Base-by-base conservation (phyloP, 345 rosid genomes). In the Clausena lansium region DNA sequence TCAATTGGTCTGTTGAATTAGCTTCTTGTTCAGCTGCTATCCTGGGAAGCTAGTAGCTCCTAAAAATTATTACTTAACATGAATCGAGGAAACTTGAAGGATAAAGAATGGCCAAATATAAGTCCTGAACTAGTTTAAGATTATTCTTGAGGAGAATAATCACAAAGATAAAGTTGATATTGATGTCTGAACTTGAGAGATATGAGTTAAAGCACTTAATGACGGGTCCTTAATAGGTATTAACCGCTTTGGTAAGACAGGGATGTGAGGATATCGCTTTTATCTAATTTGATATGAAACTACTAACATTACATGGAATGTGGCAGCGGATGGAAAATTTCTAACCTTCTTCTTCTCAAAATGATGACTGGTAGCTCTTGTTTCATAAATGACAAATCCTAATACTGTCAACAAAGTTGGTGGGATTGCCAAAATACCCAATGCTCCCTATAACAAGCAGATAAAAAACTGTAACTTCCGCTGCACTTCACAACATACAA, bases 361-460 rank as follows among this genome's bases (percentile, higher is more conserved):
- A 4, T 19, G 84, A 36, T 73, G 81, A 36, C 38, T 7, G 32
- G 85, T 64, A 78, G 82, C 80, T 78, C 77, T 89, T 67, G 63
- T 71, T 84, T 93, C 98, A 76, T 91, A 81, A 52, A 93, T 88
- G 77, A 90, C 85, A 78, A 91, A 83, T 36, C 98, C 98, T 22
- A 93, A 85, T 20, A 84, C 73, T 58, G 84, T 76, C 83, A 91
- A 33, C 36, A 85, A 71, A 74, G 89, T 83, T 11, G 92, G 84
- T 9, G 94, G 89, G 28, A 93, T 45, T 41, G 93, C 97, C 84
- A 93, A 67, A 11, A 93, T 65, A 39, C 89, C 86, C 81, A 93
- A 77, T 50, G 98, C 89, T 73, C 82, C 89, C 98, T 93, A 60
- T 74, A 59, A 73, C 19, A 79, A 71, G n/a, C 41, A 74, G 3